A percentile compares a stretch with the other conserved stretches of the same genome.
These are phyloP conservation scores for Avena eriantha DNA, from an alignment of 176 grass and related monocot genomes.

Conservation along the genomic window DNA sequence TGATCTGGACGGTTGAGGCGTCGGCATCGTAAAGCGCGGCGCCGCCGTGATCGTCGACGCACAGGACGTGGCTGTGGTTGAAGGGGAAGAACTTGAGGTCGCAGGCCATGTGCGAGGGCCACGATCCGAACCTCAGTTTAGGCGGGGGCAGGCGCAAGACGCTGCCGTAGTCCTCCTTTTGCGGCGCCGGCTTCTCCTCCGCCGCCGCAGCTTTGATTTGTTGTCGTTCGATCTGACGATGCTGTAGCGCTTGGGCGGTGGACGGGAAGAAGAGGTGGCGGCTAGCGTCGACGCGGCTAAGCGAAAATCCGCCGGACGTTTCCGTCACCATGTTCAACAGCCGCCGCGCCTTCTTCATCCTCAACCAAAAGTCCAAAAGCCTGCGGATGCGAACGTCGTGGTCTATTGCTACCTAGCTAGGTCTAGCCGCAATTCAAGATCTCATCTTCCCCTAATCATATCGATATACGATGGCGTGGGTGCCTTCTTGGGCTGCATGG, in stretches of 20 bases:
- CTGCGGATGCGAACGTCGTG: background rate
- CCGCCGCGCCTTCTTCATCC: background rate
- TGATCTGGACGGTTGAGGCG: background rate
- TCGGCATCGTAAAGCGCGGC: background rate
- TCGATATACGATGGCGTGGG: too few species aligned
- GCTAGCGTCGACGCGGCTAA: constrained; percentile 1
- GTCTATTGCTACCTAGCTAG: background rate
- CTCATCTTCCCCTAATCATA: too few species aligned
- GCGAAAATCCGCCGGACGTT: background rate
- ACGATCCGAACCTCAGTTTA: background rate
- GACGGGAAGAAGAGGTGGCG: background rate
- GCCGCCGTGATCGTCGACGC: background rate
- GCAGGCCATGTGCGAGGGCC: background rate
- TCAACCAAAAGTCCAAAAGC: too few species aligned
- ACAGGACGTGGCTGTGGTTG: background rate
- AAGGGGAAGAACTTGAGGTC: background rate
- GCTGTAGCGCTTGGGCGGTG: background rate
- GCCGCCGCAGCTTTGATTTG: background rate
- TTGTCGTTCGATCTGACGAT: background rate
- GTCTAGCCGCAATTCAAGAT: background rate
- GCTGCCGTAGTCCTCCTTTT: background rate
- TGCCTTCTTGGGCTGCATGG: too few species aligned
- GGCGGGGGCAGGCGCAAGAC: background rate
- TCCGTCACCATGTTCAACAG: background rate
- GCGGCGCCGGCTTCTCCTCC: background rate